Base-by-base conservation (phyloP, 345 rosid genomes). In the Moricandia arvensis region DNA sequence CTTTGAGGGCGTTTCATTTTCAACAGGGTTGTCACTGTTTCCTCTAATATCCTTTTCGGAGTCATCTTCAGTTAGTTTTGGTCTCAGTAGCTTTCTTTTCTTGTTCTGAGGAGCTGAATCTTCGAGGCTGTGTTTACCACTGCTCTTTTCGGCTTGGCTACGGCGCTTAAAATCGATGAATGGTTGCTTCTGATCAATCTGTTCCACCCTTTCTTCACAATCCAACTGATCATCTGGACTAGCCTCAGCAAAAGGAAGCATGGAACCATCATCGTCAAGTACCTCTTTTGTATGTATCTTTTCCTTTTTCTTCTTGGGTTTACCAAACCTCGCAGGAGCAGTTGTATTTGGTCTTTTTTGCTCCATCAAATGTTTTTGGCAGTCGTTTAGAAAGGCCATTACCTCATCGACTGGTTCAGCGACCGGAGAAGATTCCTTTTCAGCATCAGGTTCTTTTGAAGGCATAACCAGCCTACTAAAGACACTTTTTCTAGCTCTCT, bases 151-250 rank as follows among this genome's bases (percentile, higher is more conserved):
- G 31, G 68, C 64, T 51, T 74, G 59, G 79, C 87, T 75, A 24
- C 86, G 90, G 17, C 86, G 90, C 77, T 82, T 84, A 67, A 86
- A 86, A 80, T 89, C 80, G 55, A 84, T 47, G 81, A 86, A 85
- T 63, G 82, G 75, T 21, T 41, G 65, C 53, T 58, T 78, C 57
- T 59, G 82, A 58, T 30, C 63, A 29, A 31, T 63, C 31, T 63
- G 76, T 77, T 77, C 74, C 53, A 9, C 47, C 59, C 12, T 67
- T 61, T 59, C 80, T 51, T 79, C 75, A 55, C 63, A 58, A 15
- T 41, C 69, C 34, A 63, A 45, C 59, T 57, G 9, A 34, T 21
- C 66, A 68, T 75, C 57, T 57, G 59, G 69, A 67, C 64, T 59
- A 59, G 69, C 38, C 69, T 67, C 81, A 27, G 65, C 45, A 3